Conservation (phyloP, 306 rosid species). For the Cucumis sativus region Cucumber_9930_V3 NC_026657.2:37658001-37658500, state of each 20-base stretch:
- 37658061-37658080: background rate
- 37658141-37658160: background rate
- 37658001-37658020: background rate
- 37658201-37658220: background rate
- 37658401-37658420: slow-evolving; percentile 14
- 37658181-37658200: no score
- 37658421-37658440: slow-evolving; percentile 28
- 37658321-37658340: background rate
- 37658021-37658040: background rate
- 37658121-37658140: background rate
- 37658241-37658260: background rate
- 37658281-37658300: background rate
- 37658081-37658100: background rate
- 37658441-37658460: slow-evolving; percentile 59
- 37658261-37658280: background rate
- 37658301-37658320: background rate
- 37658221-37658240: background rate
- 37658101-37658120: background rate
- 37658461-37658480: slow-evolving; percentile 50
- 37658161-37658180: no score
- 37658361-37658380: background rate
- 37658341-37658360: background rate
- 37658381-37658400: slow-evolving; percentile 1
- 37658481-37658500: slow-evolving; percentile 38
- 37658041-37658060: background rate